Conservation (phyloP, 192 early-diverging fungal species). For the Thamnidium elegans region DNA sequence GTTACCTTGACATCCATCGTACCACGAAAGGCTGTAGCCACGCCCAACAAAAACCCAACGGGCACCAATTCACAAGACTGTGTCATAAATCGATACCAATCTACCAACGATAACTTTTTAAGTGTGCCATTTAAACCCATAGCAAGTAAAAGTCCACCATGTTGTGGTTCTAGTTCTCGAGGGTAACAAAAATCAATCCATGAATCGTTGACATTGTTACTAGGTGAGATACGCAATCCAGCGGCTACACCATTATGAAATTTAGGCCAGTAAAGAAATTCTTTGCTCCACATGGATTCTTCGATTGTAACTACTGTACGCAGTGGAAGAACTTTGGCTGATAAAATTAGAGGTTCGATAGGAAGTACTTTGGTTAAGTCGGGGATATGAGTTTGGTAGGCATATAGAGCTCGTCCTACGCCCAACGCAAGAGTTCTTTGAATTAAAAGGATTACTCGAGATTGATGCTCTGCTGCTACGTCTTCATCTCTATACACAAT, state of each 20-base stretch:
- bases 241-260: constrained; percentile 89
- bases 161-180: constrained; percentile 48
- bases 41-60: constrained; percentile 74
- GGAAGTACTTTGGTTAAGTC: constrained; percentile 55
- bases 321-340: constrained; percentile 64
- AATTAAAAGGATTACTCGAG: constrained; percentile 35
- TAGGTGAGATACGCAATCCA: constrained; percentile 63
- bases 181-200: constrained; percentile 83
- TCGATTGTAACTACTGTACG: constrained; percentile 57
- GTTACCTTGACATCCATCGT: constrained; percentile 60
- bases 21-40: constrained; percentile 67
- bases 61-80: constrained; percentile 65
- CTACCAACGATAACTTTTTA: constrained; percentile 51
- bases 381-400: constrained; percentile 56
- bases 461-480: constrained; percentile 46
- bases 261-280: constrained; percentile 70
- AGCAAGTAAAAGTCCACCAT: constrained; percentile 81
- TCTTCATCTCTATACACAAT: constrained; percentile 27
- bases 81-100: constrained; percentile 61
- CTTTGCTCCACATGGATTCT: constrained; percentile 31
- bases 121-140: constrained; percentile 80
- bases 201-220: constrained; percentile 56
- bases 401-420: constrained; percentile 64
- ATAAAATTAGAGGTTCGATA: constrained; percentile 54
- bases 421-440: constrained; percentile 64